Conservation (phyloP, 352 stramenopile genomes). For the Blastocystis sp. region DNA sequence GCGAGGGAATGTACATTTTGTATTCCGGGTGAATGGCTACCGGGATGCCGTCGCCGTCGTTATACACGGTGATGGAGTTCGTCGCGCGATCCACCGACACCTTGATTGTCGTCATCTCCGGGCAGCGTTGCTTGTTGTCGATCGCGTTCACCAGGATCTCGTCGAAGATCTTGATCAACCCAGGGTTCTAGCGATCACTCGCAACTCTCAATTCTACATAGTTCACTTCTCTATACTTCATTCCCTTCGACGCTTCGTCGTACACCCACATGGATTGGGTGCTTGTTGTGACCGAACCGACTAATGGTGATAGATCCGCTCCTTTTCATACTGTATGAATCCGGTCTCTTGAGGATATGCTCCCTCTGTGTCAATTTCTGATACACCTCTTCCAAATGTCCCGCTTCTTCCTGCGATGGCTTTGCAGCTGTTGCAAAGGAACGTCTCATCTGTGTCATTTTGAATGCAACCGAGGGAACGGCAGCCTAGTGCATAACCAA, state of each 20-base stretch:
- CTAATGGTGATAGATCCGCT: slow-evolving; percentile 74
- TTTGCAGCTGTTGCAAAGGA: background rate
- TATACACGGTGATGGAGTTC: slow-evolving; percentile 92
- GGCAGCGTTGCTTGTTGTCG: slow-evolving; percentile 99
- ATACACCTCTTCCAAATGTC: slow-evolving; percentile 85
- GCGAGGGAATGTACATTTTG: slow-evolving; percentile 94
- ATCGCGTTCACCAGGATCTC: slow-evolving; percentile 99
- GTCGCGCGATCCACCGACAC: slow-evolving; percentile 89
- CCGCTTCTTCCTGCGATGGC: background rate
- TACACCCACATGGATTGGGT: slow-evolving; percentile 95
- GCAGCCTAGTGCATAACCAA: background rate
- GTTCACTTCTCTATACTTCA: slow-evolving; percentile 90
- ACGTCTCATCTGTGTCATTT: background rate
- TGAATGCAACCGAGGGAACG: background rate
- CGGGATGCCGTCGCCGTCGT: slow-evolving; percentile 93
- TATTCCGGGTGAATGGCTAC: slow-evolving; percentile 93
- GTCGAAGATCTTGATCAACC: slow-evolving; percentile 98
- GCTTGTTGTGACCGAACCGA: slow-evolving; percentile 92
- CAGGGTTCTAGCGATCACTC: slow-evolving; percentile 78
- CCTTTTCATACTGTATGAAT: slow-evolving; percentile 90
- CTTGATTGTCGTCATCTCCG: slow-evolving; percentile 89
- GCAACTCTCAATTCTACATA: slow-evolving; percentile 76
- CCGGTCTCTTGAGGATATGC: slow-evolving; percentile 96
- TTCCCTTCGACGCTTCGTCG: slow-evolving; percentile 86
- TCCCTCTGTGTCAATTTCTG: slow-evolving; percentile 97